Base-by-base conservation (phyloP, 306 rosid genomes). In the Quercus engelmannii region DNA sequence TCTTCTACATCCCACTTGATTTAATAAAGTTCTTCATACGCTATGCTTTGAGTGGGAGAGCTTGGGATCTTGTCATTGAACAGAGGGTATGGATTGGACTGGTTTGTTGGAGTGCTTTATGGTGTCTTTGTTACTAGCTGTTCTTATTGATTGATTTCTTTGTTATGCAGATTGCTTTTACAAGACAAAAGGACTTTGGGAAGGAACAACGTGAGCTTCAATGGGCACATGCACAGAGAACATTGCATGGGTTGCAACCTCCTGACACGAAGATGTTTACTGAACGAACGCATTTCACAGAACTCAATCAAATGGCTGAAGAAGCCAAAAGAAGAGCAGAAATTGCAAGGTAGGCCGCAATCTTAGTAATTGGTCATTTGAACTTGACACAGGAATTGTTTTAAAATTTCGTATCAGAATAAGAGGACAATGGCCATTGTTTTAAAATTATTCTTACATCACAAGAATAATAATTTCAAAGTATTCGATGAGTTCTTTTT, bases 271-370 rank as follows among this genome's bases (percentile, higher is more conserved):
- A 91, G 87, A 85, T 91, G 91, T 92, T 95, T 87, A 84, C 88
- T 3, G 99, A 90, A 71, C 88, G 97, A 69, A 76, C 91, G 2
- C 98, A 95, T 81, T 90, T 90, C 88, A 86, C 72, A 0, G 99
- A 95, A 69, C 99, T 95, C 87, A 95, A 90, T 78, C 90, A 95
- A 49, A 95, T 95, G 92, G 99, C 99, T 2, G 99, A 95, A 87
- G 98, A 95, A 89, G 99, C 99, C 74, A 95, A 92, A 80, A 87
- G 99, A 75, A 91, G 99, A 90, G 99, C 99, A 2, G 99, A 95
- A 88, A 93, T 95, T 55, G 96, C 99, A 26, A 92, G 98, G 99
- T 95, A 83, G 25, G 74, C 72, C 0, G 11, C 28, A 18, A 5
- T 71, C 25, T 64, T 69, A 23, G 25, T 11, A n/a, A 26, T 30